phyloP scores from a whole-genome alignment of 345 rosid species.

The Orychophragmus violaceus region DNA sequence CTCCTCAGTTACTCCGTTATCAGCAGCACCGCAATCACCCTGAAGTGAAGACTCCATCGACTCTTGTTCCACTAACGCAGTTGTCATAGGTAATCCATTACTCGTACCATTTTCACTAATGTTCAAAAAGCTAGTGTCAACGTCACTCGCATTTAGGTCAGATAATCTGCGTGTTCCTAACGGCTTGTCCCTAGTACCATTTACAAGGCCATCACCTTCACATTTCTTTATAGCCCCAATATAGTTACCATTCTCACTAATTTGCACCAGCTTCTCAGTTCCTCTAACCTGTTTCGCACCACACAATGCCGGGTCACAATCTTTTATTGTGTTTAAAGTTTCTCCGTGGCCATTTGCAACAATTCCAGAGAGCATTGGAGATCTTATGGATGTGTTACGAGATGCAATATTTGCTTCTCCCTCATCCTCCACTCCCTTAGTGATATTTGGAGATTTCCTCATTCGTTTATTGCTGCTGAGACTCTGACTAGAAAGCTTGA shows the following conservation, averaged over 20 bases:
- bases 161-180: slow-evolving; percentile 6
- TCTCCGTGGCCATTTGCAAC: slow-evolving; percentile 12
- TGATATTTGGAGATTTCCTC: slow-evolving; percentile 37
- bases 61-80: slow-evolving; percentile 1
- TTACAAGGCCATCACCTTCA: slow-evolving; percentile 11
- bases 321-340: background rate
- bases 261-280: slow-evolving; percentile 28
- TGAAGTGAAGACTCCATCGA: slow-evolving; percentile 2
- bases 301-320: background rate
- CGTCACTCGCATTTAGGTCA: background rate
- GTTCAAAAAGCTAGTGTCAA: background rate
- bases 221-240: slow-evolving; percentile 5
- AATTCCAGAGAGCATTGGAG: slow-evolving; percentile 22
- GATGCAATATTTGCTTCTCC: slow-evolving; percentile 5
- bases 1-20: slow-evolving; percentile 6
- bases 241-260: slow-evolving; percentile 21
- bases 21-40: background rate
- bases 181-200: background rate
- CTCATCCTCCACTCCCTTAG: slow-evolving; percentile 18
- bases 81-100: background rate
- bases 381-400: slow-evolving; percentile 6
- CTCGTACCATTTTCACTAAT: slow-evolving; percentile 21
- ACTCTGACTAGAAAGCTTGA: background rate
- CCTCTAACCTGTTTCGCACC: slow-evolving; percentile 12
- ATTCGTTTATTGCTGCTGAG: background rate